phyloP scores from a whole-genome alignment of 108 stramenopile species.

The Fragilaria crotonensis region DNA sequence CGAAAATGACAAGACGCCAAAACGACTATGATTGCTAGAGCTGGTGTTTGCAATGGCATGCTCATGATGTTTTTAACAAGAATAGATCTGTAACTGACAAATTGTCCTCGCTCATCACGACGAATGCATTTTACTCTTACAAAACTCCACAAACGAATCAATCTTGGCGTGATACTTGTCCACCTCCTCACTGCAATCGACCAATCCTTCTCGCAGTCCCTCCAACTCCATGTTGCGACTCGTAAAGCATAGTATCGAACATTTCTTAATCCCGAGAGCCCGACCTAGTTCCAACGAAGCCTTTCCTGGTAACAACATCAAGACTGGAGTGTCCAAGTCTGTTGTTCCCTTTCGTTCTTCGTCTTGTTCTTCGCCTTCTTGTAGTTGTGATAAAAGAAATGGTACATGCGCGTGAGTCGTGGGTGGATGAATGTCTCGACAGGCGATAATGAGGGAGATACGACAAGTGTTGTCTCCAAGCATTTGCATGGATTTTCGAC shows the following conservation, averaged over 20 bases:
- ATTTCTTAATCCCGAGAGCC: slow-evolving; percentile 31
- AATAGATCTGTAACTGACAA: too few relatives aligned
- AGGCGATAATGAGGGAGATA: slow-evolving; percentile 39
- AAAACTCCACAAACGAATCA: slow-evolving; percentile 39
- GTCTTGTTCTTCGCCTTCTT: too few relatives aligned
- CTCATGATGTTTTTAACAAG: too few relatives aligned
- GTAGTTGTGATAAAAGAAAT: slow-evolving; percentile 21
- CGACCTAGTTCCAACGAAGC: slow-evolving; percentile 56
- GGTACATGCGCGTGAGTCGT: slow-evolving; percentile 51
- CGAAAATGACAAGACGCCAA: neutral
- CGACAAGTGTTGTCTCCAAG: neutral
- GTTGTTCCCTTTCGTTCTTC: too few relatives aligned
- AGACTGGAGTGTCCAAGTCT: slow-evolving; percentile 16
- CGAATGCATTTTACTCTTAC: slow-evolving; percentile 18
- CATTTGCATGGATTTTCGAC: slow-evolving; percentile 1
- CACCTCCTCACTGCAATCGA: neutral
- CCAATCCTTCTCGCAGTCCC: slow-evolving; percentile 13
- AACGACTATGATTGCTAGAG: too few relatives aligned
- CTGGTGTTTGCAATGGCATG: too few relatives aligned
- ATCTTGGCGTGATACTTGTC: slow-evolving; percentile 15
- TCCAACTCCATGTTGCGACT: neutral
- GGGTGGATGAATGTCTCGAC: slow-evolving; percentile 57
- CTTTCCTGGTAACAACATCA: slow-evolving; percentile 52
- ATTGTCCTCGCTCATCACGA: too few relatives aligned
- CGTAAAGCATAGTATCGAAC: slow-evolving; percentile 22